phyloP scores from a whole-genome alignment of 1,284 basidiomycete genomes.

The Boletus nobilissimus region DNA sequence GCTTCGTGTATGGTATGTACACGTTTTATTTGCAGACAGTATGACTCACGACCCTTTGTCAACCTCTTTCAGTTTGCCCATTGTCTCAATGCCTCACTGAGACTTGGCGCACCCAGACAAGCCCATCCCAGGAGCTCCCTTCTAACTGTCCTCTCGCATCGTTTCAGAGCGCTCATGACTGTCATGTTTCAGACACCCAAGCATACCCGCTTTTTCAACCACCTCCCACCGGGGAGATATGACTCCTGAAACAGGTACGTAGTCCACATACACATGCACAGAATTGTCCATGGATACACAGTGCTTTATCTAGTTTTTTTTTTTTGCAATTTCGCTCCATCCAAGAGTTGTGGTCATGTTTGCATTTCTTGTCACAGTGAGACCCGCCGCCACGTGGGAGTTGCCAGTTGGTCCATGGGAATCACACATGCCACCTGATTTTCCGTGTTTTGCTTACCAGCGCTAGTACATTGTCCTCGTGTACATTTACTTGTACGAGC shows the following conservation, averaged over 20 bases:
- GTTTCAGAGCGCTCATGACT: constrained; percentile 11
- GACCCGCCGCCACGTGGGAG: constrained; percentile 94
- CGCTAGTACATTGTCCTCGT: constrained; percentile 82
- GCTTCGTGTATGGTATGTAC: constrained; percentile 98
- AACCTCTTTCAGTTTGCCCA: no score
- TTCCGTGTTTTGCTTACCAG: constrained; percentile 61
- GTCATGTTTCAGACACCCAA: constrained; percentile 80
- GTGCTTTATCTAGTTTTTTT: no score
- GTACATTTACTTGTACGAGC: constrained; percentile 86
- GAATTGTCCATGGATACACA: no score
- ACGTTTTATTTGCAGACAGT: constrained; percentile 96
- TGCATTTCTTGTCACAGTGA: constrained; percentile 96
- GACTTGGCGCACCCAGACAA: background rate
- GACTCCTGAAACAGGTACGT: constrained; percentile 91
- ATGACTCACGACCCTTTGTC: no score
- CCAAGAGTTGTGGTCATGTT: no score
- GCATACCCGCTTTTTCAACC: constrained; percentile 98
- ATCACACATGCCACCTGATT: no score
- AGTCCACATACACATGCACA: no score
- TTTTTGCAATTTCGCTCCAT: constrained; percentile 97
- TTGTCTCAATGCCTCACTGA: no score
- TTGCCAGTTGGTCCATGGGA: no score
- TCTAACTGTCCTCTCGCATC: background rate
- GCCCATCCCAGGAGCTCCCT: background rate
- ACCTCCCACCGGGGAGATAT: constrained; percentile 95